These are phyloP conservation scores for Viola pubescens DNA, from an alignment of 441 rosid species.

Conservation along the genomic window DNA sequence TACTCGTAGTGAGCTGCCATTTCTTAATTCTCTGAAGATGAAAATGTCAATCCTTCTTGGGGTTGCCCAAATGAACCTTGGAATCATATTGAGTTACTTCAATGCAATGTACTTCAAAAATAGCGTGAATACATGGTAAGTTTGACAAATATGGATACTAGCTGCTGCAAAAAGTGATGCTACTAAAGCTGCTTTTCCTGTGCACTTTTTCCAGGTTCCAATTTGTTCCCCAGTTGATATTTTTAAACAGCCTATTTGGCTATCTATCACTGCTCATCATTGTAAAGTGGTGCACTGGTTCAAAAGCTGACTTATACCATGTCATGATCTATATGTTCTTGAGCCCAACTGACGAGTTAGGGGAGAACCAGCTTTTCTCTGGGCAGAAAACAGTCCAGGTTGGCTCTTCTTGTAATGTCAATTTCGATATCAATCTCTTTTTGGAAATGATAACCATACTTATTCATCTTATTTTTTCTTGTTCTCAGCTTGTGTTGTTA, in stretches of 20 bases:
- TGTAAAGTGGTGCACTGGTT: slow-evolving; percentile 86
- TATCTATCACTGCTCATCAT: slow-evolving; percentile 77
- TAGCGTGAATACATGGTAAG: slow-evolving; percentile 61
- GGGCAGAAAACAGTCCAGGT: slow-evolving; percentile 75
- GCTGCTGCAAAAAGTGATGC: neutral
- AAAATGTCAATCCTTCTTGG: slow-evolving; percentile 96
- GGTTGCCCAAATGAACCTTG: slow-evolving; percentile 97
- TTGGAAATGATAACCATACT: neutral
- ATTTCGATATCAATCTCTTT: neutral
- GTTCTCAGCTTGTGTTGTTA: slow-evolving; percentile 57
- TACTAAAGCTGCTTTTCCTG: neutral
- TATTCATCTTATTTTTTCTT: neutral
- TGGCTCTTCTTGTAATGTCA: slow-evolving; percentile 1
- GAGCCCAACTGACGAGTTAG: slow-evolving; percentile 82
- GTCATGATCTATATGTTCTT: slow-evolving; percentile 93
- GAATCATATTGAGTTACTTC: slow-evolving; percentile 70
- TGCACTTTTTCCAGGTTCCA: slow-evolving; percentile 56
- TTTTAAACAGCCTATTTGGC: slow-evolving; percentile 84
- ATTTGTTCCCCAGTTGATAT: slow-evolving; percentile 86
- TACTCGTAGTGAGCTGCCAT: slow-evolving; percentile 77
- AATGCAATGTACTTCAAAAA: slow-evolving; percentile 69
- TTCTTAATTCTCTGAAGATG: slow-evolving; percentile 94
- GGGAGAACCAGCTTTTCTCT: slow-evolving; percentile 78
- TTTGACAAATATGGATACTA: slow-evolving; percentile 9
- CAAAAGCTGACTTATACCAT: slow-evolving; percentile 93